A percentile compares a stretch with the other conserved stretches of the same genome.
phyloP scores from a whole-genome alignment of 2,329 filamentous ascomycete genomes.

The Colletotrichum incanum region DNA sequence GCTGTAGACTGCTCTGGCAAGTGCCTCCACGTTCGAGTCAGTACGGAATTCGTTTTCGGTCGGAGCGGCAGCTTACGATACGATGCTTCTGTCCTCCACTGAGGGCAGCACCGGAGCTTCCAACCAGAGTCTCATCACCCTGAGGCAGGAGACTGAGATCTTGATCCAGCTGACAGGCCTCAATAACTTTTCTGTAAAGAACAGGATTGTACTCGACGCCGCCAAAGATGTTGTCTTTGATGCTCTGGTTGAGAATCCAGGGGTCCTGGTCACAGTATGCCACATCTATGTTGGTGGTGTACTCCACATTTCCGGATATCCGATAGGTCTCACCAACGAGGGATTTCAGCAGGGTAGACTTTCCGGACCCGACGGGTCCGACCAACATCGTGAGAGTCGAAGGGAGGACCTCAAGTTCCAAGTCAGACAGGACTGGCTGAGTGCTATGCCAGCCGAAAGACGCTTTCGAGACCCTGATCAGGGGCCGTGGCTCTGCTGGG shows the following conservation, averaged over 20 bases:
- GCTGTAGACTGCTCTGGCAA: constrained; percentile 34
- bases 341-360: constrained; percentile 53
- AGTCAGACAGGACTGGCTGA: neutral
- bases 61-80: neutral
- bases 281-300: constrained; percentile 41
- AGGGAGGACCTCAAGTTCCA: constrained; percentile 2
- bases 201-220: constrained; percentile 41
- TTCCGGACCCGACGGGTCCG: constrained; percentile 52
- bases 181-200: constrained; percentile 51
- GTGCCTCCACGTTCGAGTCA: neutral
- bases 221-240: constrained; percentile 42
- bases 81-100: constrained; percentile 37
- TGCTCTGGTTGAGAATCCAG: constrained; percentile 50
- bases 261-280: constrained; percentile 50
- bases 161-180: constrained; percentile 28
- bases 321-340: constrained; percentile 50
- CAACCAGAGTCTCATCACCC: constrained; percentile 17
- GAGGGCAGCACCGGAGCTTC: constrained; percentile 21
- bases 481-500: neutral
- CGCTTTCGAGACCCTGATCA: neutral
- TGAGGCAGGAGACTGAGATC: neutral
- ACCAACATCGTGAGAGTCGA: constrained; percentile 4
- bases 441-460: constrained; percentile 15
- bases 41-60: neutral
- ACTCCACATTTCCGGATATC: constrained; percentile 32